Conservation (phyloP, 1,139 yeast species). For the Scheffersomyces titani region DNA sequence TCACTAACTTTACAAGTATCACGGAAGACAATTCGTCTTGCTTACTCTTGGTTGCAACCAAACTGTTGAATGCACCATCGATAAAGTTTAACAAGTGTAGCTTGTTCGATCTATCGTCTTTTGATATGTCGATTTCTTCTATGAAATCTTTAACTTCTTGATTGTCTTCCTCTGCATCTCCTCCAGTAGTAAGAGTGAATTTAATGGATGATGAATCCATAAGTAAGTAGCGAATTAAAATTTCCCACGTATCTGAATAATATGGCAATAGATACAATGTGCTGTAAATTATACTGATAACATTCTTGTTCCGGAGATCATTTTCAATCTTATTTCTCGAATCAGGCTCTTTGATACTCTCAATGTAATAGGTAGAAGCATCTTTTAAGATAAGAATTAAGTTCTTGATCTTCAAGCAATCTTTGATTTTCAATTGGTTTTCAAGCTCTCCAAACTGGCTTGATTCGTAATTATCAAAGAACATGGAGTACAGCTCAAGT, state of each 20-base stretch:
- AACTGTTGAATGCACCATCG: slow-evolving; percentile 25
- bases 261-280: slow-evolving; percentile 19
- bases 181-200: slow-evolving; percentile 13
- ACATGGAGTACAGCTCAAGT: slow-evolving; percentile 23
- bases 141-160: slow-evolving; percentile 23
- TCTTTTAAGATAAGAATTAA: slow-evolving; percentile 16
- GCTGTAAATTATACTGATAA: slow-evolving; percentile 13
- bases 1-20: slow-evolving; percentile 22
- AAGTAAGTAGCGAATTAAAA: slow-evolving; percentile 38
- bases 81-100: slow-evolving; percentile 25
- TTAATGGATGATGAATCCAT: slow-evolving; percentile 42
- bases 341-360: not conserved
- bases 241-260: slow-evolving; percentile 31
- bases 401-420: slow-evolving; percentile 18
- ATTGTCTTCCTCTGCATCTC: slow-evolving; percentile 12
- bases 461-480: slow-evolving; percentile 22
- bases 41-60: slow-evolving; percentile 18
- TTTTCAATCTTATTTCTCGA: not conserved
- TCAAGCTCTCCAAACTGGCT: slow-evolving; percentile 18
- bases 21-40: slow-evolving; percentile 15
- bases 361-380: not conserved
- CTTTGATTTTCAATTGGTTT: slow-evolving; percentile 7
- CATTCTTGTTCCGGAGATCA: not conserved
- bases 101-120: slow-evolving; percentile 3
- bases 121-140: slow-evolving; percentile 21